Evolutionary conservation across 2,329 filamentous ascomycete genomes (phyloP), one percentile per base, ranked within the genome.

Genomic region (Decorospora gaudefroyi): DNA sequence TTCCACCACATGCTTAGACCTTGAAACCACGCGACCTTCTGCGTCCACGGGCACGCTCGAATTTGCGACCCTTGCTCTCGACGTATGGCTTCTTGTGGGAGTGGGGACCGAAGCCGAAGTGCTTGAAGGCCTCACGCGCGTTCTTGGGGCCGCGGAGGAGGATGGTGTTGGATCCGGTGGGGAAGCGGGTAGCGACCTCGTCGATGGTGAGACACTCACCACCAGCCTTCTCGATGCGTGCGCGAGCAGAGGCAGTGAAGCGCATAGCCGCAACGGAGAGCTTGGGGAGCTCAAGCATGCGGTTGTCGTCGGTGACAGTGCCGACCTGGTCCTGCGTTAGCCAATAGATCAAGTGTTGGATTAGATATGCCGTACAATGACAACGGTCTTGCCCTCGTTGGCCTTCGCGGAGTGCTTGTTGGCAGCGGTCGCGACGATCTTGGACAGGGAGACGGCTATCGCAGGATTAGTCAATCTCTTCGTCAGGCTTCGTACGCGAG

Each of bases 1-100:
- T 51, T 55, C 46, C 42, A 55, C 58, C 52, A 59, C 48, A 54
- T 52, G 57, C 55, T 89, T 96, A 99, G 75, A 99, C 93, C 90
- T 99, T 99, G 91, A 99, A 99, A 84, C 95, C 93, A 73, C 88
- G 85, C 71, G 91, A 97, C 76, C 90, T 83, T 87, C 93, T 95
- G 80, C 93, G 91, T 78, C 93, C 95, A 93, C 93, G 91, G 72
- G 91, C 93, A 72, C 85, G 84, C 87, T 99, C 95, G 83, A 99
- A 99, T 84, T 99, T 99, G 80, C 93, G 88, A 73, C 95, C 95
- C 88, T 99, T 99, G 83, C 90, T 95, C 78, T 90, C 84, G 72
- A 99, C 84, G 69, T 95, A 88, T 66, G 92, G 92, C 85, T 96
- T 97, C 92, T 97, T 99, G 87, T 95, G 81, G 77, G 85, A 91